A percentile compares a stretch with the other conserved stretches of the same genome.
These are phyloP conservation scores for Phytophthora rubi DNA, from an alignment of 352 stramenopile species.

Conservation along the genomic window DNA sequence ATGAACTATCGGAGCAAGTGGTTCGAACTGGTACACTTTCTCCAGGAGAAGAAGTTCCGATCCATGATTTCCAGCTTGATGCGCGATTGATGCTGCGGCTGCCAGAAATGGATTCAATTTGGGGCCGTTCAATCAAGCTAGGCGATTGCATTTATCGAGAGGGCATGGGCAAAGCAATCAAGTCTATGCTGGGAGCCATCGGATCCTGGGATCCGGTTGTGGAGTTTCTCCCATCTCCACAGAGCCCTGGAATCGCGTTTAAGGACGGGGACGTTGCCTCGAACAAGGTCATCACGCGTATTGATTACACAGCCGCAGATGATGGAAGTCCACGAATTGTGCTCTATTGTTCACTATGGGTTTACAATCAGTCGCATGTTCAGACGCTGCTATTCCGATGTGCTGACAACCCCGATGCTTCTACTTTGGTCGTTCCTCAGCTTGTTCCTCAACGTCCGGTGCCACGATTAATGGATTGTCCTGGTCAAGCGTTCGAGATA, in stretches of 20 bases:
- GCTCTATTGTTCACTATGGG: constrained; percentile 84
- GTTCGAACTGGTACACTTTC: constrained; percentile 76
- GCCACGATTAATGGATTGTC: constrained; percentile 87
- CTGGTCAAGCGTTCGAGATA: constrained; percentile 85
- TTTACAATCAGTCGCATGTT: constrained; percentile 92
- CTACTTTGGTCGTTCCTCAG: constrained; percentile 63
- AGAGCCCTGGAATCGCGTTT: constrained; percentile 60
- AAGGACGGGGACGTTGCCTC: constrained; percentile 71
- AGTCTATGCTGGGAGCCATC: constrained; percentile 62
- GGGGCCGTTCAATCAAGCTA: constrained; percentile 71
- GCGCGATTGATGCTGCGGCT: constrained; percentile 74
- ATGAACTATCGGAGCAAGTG: constrained; percentile 30
- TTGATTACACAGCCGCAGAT: constrained; percentile 86
- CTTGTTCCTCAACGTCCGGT: constrained; percentile 70
- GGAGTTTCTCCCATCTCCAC: constrained; percentile 72
- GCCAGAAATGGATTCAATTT: constrained; percentile 89
- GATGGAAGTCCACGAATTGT: constrained; percentile 86
- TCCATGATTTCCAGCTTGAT: constrained; percentile 86
- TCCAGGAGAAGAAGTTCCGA: constrained; percentile 81
- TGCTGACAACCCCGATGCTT: constrained; percentile 55
- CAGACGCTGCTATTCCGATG: constrained; percentile 79
- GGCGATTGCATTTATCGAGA: constrained; percentile 87
- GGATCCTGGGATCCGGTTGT: constrained; percentile 68
- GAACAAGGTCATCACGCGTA: constrained; percentile 70
- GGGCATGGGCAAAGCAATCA: constrained; percentile 69